Conservation (phyloP, 1,284 basidiomycete species). For the Ceratobasidium sp. region DNA sequence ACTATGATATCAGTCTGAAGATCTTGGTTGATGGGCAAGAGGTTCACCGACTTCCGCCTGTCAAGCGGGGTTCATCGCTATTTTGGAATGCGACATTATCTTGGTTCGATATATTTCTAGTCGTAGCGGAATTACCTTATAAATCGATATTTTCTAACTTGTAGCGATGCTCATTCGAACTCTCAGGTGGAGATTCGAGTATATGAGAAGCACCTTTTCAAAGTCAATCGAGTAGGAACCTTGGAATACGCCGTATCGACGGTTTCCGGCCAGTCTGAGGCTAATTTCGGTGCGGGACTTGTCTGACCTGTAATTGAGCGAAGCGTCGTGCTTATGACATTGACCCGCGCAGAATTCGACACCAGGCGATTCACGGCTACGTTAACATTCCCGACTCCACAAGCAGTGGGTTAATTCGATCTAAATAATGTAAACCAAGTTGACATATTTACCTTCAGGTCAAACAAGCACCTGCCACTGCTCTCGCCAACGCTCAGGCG, state of each 20-base stretch:
- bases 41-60: background rate
- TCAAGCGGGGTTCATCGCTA: background rate
- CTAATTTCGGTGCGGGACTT: background rate
- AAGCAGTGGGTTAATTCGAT: background rate
- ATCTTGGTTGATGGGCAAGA: background rate
- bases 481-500: background rate
- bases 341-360: background rate
- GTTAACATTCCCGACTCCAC: background rate
- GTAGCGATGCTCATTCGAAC: background rate
- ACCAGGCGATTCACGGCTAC: background rate
- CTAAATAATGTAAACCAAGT: background rate
- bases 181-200: background rate
- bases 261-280: background rate
- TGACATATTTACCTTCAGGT: background rate
- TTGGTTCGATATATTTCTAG: background rate
- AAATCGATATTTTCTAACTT: background rate
- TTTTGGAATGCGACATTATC: background rate
- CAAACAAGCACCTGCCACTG: background rate
- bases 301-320: too few species aligned
- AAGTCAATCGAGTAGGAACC: background rate
- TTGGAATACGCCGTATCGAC: slow-evolving; percentile 1
- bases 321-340: background rate
- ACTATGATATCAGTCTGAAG: slow-evolving; percentile 12
- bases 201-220: slow-evolving; percentile 7
- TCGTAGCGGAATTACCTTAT: too few species aligned